Base-by-base conservation (phyloP, 345 rosid genomes). In the Bruguiera sexangula region DNA sequence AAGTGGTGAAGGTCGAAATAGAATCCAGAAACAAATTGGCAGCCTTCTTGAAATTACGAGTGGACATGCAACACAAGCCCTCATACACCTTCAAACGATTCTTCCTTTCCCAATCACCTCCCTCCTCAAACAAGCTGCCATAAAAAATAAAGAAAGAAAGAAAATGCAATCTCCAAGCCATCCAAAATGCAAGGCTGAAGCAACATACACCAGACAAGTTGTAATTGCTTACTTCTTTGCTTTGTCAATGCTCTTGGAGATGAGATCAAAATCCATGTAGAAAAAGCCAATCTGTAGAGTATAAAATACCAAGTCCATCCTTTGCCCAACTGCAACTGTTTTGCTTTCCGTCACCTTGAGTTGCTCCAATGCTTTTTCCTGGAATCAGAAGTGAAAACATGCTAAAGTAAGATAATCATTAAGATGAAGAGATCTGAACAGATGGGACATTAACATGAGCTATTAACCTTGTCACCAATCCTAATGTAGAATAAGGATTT, bases 31-130 rank as follows among this genome's bases (percentile, higher is more conserved):
- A 96, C 69, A 96, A 79, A 78, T 75, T 72, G 31, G 99, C 89
- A 34, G 99, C 98, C 89, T 85, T 89, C 85, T 83, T 90, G 75
- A 96, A 96, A 70, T 89, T 88, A 63, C 95, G 82, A 58, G 97
- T 88, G 52, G 92, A 86, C 98, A 96, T 85, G 90, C 91, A 90
- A 62, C 82, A 87, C 80, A 96, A 69, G 78, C 99, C 99, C 82
- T 92, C 98, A 19, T 96, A 96, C 65, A 92, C 99, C 86, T 96
- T 96, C 74, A 96, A 82, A 50, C 97, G 84, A 73, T 96, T 96
- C 87, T 96, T 96, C 86, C 92, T 89, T 79, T 96, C 99, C 99
- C 99, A 96, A 66, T 96, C 99, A 80, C 98, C 99, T 78, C 99
- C 99, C 82, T 89, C 99, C 80, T 96, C 99, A 83, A 96, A 96